phyloP scores from a whole-genome alignment of 2,329 filamentous ascomycete genomes.

The Colletotrichum euphorbiae region DNA sequence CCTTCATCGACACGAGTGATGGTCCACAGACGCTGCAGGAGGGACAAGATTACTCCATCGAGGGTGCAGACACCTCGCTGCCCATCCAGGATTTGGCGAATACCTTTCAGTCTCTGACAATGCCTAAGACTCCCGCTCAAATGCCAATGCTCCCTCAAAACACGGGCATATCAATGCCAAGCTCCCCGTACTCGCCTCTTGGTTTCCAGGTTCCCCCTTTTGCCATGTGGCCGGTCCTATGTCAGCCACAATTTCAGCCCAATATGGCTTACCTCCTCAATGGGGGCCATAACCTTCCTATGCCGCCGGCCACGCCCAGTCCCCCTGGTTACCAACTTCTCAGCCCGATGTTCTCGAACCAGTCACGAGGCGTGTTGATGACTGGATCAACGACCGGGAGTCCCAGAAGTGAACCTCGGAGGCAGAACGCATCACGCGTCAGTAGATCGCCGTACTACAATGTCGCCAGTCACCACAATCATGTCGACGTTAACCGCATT shows the following conservation, averaged over 20 bases:
- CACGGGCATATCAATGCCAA: not conserved
- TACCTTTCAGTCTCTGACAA: conserved; percentile 28
- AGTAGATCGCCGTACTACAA: conserved; percentile 60
- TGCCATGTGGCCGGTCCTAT: conserved; percentile 50
- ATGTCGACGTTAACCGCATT: conserved; percentile 71
- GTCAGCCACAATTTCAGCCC: conserved; percentile 46
- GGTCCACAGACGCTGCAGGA: not conserved
- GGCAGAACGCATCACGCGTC: conserved; percentile 62
- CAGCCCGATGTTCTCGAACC: conserved; percentile 43
- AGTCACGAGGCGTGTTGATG: not conserved
- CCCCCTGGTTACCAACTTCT: conserved; percentile 31
- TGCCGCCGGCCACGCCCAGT: conserved; percentile 2
- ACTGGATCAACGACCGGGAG: conserved; percentile 43
- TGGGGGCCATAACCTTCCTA: conserved; percentile 15
- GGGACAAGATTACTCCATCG: not conserved
- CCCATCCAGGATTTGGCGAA: conserved; percentile 24
- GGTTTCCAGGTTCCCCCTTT: conserved; percentile 44
- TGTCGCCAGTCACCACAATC: conserved; percentile 66
- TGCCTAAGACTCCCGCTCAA: conserved; percentile 10
- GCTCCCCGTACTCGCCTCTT: conserved; percentile 19
- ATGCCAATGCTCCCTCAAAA: conserved; percentile 13
- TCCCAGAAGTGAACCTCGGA: conserved; percentile 55
- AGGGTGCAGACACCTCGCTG: not conserved
- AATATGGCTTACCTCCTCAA: conserved; percentile 48
- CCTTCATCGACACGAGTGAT: conserved; percentile 7